These are phyloP conservation scores for Colletotrichum abscissum DNA, from an alignment of 2,329 filamentous ascomycete genomes.

Conservation along the genomic window DNA sequence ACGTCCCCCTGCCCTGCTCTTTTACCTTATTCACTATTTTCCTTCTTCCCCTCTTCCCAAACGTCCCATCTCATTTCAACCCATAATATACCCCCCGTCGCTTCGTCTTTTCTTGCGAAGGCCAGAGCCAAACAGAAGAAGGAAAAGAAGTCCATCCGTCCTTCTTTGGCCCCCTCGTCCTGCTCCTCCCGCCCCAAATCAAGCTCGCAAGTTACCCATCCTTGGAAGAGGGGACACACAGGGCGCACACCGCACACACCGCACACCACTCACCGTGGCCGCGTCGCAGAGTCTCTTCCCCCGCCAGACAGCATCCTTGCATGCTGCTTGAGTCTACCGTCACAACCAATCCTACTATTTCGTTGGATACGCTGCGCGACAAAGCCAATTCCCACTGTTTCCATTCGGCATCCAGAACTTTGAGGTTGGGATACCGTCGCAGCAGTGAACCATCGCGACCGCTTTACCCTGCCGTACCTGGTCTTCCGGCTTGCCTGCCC, in stretches of 20 bases:
- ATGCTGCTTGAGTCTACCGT: constrained; percentile 8
- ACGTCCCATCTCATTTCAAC: constrained; percentile 20
- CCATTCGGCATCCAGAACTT: constrained; percentile 18
- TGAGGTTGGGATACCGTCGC: constrained; percentile 30
- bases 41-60: constrained; percentile 2
- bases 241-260: constrained; percentile 19
- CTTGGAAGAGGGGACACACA: not conserved
- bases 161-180: not conserved
- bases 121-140: not conserved
- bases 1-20: constrained; percentile 4
- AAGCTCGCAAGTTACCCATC: not conserved
- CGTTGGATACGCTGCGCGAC: constrained; percentile 7
- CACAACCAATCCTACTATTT: constrained; percentile 11
- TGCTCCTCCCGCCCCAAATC: not conserved
- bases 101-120: constrained; percentile 28
- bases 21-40: constrained; percentile 4
- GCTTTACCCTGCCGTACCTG: constrained; percentile 1
- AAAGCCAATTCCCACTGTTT: constrained; percentile 25
- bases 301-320: constrained; percentile 31
- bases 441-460: constrained; percentile 9
- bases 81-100: constrained; percentile 21
- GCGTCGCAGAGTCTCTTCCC: constrained; percentile 26
- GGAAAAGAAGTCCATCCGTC: constrained; percentile 2
- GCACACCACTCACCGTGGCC: constrained; percentile 18
- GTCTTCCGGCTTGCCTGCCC: constrained; percentile 4